These are phyloP conservation scores for Tarenaya hassleriana DNA, from an alignment of 345 rosid species.

Conservation along the genomic window DNA sequence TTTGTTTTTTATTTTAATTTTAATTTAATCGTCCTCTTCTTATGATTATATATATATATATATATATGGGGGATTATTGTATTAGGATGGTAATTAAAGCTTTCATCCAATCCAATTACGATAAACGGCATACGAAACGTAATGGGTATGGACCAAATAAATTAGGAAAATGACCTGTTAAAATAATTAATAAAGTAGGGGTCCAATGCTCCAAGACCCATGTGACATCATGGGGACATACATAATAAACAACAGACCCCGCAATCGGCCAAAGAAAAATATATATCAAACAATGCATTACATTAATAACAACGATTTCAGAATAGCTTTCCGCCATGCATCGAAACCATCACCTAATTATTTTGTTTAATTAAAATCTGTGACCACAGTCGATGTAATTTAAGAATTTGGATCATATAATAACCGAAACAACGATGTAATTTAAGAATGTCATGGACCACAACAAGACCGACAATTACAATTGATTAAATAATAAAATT, in stretches of 20 bases:
- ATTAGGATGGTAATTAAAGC: too few relatives aligned
- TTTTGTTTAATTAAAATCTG: conserved; percentile 3
- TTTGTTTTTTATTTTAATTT: too few relatives aligned
- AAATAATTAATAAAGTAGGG: not conserved
- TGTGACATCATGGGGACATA: conserved; percentile 30
- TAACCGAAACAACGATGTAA: too few relatives aligned
- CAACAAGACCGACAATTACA: not conserved
- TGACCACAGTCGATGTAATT: not conserved
- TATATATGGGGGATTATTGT: too few relatives aligned
- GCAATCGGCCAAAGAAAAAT: conserved; percentile 21
- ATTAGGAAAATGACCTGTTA: not conserved
- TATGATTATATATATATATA: too few relatives aligned
- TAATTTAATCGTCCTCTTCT: too few relatives aligned
- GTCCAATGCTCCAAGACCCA: conserved; percentile 17
- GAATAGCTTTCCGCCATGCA: conserved; percentile 29
- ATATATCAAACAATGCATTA: conserved; percentile 26
- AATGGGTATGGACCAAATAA: conserved; percentile 12
- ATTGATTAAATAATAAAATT: not conserved
- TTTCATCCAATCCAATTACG: too few relatives aligned
- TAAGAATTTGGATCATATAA: not conserved
- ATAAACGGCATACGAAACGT: not conserved
- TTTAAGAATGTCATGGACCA: too few relatives aligned
- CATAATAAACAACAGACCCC: conserved; percentile 17
- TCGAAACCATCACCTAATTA: conserved; percentile 26
- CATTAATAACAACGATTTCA: conserved; percentile 19